phyloP scores from a whole-genome alignment of 331 rosid genomes.

The Saraca asoca region DNA sequence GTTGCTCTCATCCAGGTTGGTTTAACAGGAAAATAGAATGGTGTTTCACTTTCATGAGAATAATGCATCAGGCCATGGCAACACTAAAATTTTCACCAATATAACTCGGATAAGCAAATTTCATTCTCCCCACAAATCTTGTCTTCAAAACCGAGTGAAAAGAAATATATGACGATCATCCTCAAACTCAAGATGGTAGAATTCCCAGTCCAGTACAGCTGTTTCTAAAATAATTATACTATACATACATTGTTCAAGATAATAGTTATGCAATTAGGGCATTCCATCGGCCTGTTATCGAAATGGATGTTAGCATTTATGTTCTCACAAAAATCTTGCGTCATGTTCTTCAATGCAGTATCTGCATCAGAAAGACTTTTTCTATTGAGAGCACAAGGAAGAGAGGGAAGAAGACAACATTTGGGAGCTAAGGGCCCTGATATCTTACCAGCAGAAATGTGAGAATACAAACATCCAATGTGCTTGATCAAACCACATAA shows the following conservation, averaged over 20 bases:
- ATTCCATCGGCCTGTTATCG: slow-evolving; percentile 32
- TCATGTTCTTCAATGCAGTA: slow-evolving; percentile 30
- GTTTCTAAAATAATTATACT: slow-evolving; percentile 26
- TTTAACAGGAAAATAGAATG: too few species aligned
- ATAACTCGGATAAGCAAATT: too few species aligned
- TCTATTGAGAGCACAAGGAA: slow-evolving; percentile 26
- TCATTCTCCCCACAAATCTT: background rate
- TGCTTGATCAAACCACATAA: slow-evolving; percentile 38
- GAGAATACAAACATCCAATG: slow-evolving; percentile 39
- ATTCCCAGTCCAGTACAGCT: slow-evolving; percentile 29
- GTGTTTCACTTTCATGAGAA: too few species aligned
- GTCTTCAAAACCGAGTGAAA: background rate
- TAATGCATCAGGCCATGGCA: too few species aligned
- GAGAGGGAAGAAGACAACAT: slow-evolving; percentile 17
- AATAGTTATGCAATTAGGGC: slow-evolving; percentile 25
- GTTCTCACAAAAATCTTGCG: slow-evolving; percentile 12
- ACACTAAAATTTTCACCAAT: too few species aligned
- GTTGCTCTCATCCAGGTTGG: too few species aligned
- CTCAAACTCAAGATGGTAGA: slow-evolving; percentile 23
- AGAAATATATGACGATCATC: slow-evolving; percentile 18
- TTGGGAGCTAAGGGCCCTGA: slow-evolving; percentile 31
- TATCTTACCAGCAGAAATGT: slow-evolving; percentile 48
- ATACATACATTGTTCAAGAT: slow-evolving; percentile 35
- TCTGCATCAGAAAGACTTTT: slow-evolving; percentile 36
- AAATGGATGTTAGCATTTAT: slow-evolving; percentile 33